A percentile compares a stretch with the other conserved stretches of the same genome.
phyloP scores from a whole-genome alignment of 2,329 filamentous ascomycete genomes.

The Exophiala mesophila region DNA sequence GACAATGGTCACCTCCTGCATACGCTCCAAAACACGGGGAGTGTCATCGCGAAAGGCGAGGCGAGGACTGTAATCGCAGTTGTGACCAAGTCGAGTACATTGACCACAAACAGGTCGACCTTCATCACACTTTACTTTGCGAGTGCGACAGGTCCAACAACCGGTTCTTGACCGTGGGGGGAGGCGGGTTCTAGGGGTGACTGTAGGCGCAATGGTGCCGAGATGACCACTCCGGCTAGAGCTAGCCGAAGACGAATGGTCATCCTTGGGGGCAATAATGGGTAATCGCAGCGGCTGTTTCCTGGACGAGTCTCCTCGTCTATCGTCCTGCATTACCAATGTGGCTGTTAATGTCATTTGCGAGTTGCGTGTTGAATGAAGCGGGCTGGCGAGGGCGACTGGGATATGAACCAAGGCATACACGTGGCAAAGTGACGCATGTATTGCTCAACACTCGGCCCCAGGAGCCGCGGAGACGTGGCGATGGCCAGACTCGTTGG shows the following conservation, averaged over 20 bases:
- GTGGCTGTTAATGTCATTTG: conserved; percentile 33
- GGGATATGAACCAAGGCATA: conserved; percentile 8
- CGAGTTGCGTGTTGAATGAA: conserved; percentile 7
- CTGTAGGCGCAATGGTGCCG: conserved; percentile 29
- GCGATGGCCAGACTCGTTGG: background rate
- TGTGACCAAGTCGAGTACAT: conserved; percentile 52
- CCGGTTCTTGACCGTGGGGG: conserved; percentile 51
- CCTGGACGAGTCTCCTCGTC: conserved; percentile 33
- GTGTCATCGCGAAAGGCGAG: conserved; percentile 53
- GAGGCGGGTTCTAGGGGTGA: conserved; percentile 42
- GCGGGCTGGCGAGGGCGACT: background rate
- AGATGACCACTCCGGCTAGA: conserved; percentile 32
- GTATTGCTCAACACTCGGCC: background rate
- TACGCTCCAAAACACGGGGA: conserved; percentile 47
- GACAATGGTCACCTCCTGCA: conserved; percentile 47
- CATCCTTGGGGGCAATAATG: conserved; percentile 43
- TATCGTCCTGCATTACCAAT: conserved; percentile 34
- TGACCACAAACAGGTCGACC: conserved; percentile 52
- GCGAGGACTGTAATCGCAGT: conserved; percentile 55
- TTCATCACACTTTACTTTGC: conserved; percentile 54
- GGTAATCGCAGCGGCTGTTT: conserved; percentile 38
- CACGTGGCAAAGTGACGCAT: conserved; percentile 2
- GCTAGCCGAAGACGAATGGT: conserved; percentile 30
- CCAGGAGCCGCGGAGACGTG: background rate
- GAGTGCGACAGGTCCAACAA: conserved; percentile 38